phyloP scores from a whole-genome alignment of 1,284 basidiomycete genomes.

The Tilletia indica region DNA sequence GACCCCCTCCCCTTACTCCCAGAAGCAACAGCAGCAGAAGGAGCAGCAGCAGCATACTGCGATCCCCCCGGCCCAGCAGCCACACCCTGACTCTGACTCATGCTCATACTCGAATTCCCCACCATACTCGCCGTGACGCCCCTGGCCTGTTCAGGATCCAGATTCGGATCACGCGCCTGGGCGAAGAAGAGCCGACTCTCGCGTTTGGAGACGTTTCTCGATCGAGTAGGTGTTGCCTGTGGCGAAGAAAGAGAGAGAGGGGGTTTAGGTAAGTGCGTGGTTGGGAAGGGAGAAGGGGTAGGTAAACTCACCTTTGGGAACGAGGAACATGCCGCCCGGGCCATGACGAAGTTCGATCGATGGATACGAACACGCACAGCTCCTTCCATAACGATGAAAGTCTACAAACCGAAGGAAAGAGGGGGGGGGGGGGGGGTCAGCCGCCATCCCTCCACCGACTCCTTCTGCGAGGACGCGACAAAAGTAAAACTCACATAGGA shows the following conservation, averaged over 20 bases:
- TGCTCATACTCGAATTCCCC: neutral
- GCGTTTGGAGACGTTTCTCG: constrained; percentile 79
- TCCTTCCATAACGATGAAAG: constrained; percentile 61
- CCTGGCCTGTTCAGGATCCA: neutral
- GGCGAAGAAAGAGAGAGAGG: neutral
- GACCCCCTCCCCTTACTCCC: too few species aligned
- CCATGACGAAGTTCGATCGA: constrained; percentile 72
- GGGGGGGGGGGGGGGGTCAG: too few species aligned
- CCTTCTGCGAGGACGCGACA: too few species aligned
- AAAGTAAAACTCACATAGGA: constrained; percentile 71
- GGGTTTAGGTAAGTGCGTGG: neutral
- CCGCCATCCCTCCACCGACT: too few species aligned
- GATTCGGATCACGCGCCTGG: constrained; percentile 71
- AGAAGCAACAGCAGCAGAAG: neutral
- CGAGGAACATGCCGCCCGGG: constrained; percentile 83
- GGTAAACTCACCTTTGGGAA: constrained; percentile 75
- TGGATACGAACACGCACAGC: constrained; percentile 82
- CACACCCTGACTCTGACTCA: neutral
- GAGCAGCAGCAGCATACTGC: neutral
- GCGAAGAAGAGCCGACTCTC: constrained; percentile 86
- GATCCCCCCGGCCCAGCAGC: neutral
- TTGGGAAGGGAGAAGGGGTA: too few species aligned
- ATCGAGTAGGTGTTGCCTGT: constrained; percentile 86
- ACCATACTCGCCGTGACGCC: neutral
- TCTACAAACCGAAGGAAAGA: constrained; percentile 15